These are phyloP conservation scores for Pyrenopolyporus hunteri DNA, from an alignment of 495 filamentous ascomycete species.

Conservation along the genomic window DNA sequence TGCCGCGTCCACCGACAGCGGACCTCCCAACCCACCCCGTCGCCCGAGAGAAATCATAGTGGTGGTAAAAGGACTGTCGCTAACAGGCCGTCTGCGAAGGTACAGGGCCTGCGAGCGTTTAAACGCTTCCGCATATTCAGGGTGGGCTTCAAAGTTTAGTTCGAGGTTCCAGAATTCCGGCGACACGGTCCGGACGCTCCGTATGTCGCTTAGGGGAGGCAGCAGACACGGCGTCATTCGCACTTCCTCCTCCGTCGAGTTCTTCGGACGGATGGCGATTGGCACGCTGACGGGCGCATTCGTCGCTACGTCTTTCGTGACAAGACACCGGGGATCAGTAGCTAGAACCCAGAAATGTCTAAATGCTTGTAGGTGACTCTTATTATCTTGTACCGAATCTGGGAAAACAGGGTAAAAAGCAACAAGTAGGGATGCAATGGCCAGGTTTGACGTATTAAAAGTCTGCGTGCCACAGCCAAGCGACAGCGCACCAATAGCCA, in stretches of 20 bases:
- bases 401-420: conserved; percentile 96
- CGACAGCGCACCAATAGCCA: conserved; percentile 90
- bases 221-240: conserved; percentile 77
- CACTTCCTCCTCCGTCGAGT: conserved; percentile 52
- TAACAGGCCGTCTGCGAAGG: conserved; percentile 76
- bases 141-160: conserved; percentile 75
- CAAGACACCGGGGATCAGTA: conserved; percentile 84
- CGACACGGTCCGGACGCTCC: conserved; percentile 68
- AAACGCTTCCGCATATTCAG: conserved; percentile 72
- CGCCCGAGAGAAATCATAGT: conserved; percentile 69
- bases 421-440: conserved; percentile 83
- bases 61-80: conserved; percentile 74
- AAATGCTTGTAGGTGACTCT: conserved; percentile 93
- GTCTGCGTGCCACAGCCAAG: conserved; percentile 90
- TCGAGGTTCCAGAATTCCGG: conserved; percentile 84
- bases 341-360: conserved; percentile 97
- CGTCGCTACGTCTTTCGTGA: conserved; percentile 83
- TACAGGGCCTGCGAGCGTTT: conserved; percentile 75
- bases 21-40: conserved; percentile 44
- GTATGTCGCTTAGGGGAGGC: conserved; percentile 74
- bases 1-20: conserved; percentile 29
- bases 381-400: conserved; percentile 85
- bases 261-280: conserved; percentile 55
- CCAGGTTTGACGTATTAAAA: conserved; percentile 86
- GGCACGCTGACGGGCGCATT: conserved; percentile 77